Evolutionary conservation across 495 filamentous ascomycete species (phyloP).

Genomic region (Daldinia loculata): DNA sequence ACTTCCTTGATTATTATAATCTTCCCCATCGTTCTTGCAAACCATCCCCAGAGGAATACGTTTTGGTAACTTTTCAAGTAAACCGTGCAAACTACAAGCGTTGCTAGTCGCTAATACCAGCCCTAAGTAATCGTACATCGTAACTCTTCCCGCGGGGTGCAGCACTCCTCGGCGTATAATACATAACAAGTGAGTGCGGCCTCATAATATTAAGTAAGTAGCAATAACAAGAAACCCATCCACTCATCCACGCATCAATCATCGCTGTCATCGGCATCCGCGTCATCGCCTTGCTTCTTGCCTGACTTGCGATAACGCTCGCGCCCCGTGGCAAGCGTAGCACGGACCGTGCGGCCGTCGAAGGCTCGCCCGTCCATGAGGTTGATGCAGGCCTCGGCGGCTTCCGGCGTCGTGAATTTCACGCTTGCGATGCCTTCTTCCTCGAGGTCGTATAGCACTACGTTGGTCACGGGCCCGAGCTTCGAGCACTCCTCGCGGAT

Average conservation of each 20-base stretch:
- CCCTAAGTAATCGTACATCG: slow-evolving; percentile 28
- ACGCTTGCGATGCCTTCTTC: slow-evolving; percentile 87
- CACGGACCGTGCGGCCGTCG: slow-evolving; percentile 74
- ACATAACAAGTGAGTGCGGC: slow-evolving; percentile 13
- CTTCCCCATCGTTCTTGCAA: not conserved
- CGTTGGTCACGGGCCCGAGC: slow-evolving; percentile 87
- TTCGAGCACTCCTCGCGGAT: slow-evolving; percentile 90
- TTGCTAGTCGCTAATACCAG: not conserved
- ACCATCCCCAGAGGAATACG: not conserved
- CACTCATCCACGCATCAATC: slow-evolving; percentile 37
- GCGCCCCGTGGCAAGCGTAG: slow-evolving; percentile 76
- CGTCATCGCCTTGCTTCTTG: slow-evolving; percentile 54
- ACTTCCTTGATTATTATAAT: not conserved
- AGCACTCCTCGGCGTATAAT: slow-evolving; percentile 1
- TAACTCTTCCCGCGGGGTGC: not conserved
- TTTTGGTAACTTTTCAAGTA: not conserved
- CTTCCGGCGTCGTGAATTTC: slow-evolving; percentile 72
- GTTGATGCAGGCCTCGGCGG: slow-evolving; percentile 76
- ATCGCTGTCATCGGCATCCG: slow-evolving; percentile 52
- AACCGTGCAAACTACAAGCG: not conserved
- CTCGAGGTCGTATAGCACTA: slow-evolving; percentile 88
- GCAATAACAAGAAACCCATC: not conserved
- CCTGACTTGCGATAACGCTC: slow-evolving; percentile 80
- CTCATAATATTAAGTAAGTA: not conserved
- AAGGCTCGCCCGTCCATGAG: slow-evolving; percentile 86